A percentile compares a stretch with the other conserved stretches of the same genome.
Evolutionary conservation across 2,329 filamentous ascomycete species (phyloP).

Genomic region (Westerdykella aurantiaca): DNA sequence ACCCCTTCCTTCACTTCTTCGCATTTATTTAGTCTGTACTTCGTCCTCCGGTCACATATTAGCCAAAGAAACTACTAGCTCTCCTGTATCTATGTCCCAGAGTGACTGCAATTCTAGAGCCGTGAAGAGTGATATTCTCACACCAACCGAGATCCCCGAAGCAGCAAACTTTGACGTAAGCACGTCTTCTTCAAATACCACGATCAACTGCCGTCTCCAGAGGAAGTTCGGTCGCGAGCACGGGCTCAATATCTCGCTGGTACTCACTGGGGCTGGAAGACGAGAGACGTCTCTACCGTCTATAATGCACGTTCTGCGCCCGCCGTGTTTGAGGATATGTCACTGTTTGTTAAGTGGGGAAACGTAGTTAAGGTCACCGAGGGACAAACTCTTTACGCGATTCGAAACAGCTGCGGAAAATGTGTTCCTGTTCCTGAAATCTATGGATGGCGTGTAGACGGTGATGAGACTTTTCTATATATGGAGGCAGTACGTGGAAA

Average conservation of each 20-base stretch:
- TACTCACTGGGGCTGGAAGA: constrained; percentile 7
- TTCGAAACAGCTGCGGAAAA: constrained; percentile 14
- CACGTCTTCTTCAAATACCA: constrained; percentile 9
- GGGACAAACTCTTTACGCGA: constrained; percentile 27
- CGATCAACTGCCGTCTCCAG: constrained; percentile 7
- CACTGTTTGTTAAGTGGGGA: constrained; percentile 34
- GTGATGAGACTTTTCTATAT: constrained; percentile 26
- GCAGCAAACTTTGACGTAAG: constrained; percentile 7
- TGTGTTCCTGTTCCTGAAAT: constrained; percentile 34
- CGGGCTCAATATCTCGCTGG: constrained; percentile 8
- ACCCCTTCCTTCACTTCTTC: no score
- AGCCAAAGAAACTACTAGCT: no score
- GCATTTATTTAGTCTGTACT: no score
- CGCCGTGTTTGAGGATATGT: constrained; percentile 23
- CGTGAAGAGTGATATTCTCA: no score
- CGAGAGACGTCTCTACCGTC: constrained; percentile 3
- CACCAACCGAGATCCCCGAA: constrained; percentile 1
- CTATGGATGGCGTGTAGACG: constrained; percentile 34
- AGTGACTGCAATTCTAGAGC: no score
- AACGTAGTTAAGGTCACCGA: constrained; percentile 20
- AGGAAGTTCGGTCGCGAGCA: constrained; percentile 11
- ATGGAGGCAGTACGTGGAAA: constrained; percentile 30
- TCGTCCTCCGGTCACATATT: no score
- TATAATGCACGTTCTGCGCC: constrained; percentile 14
- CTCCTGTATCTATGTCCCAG: no score